Base-by-base conservation (phyloP, 768 basidiomycete genomes). In the Sutorius australiensis region DNA sequence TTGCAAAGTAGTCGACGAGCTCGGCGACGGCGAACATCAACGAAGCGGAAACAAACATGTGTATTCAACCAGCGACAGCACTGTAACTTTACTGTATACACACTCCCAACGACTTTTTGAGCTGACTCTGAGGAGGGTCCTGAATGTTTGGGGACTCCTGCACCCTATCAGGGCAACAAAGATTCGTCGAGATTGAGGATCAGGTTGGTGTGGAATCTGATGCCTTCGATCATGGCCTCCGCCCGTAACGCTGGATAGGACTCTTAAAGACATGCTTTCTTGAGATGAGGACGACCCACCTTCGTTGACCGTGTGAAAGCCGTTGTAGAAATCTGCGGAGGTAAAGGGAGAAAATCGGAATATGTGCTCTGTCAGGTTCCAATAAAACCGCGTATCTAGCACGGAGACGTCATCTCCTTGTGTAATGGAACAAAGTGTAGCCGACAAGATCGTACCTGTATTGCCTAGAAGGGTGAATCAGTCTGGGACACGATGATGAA, bases 131-230 rank as follows among this genome's bases (percentile, higher is more conserved):
- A 19, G 3, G 6, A 6, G 10, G 31, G 14, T 40, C 19, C 19
- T 14, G 11, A 3, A 24, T 40, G 14, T 3, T 30, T 16, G 30
- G 30, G 17, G 16, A 3, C 14, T 13, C 10, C 11, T 30, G 42
- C 30, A 30, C 21, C 7, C 19, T 38, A 10, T 61, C 41, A 62
- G 1, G 47, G 48, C 11, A 62, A 27, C 27, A 58, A 33, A 5
- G 78, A 71, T 61, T 87, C 85, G 56, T 87, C 86, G 3, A 75
- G 74, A 62, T 88, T 89, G 42, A 89, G 70, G 16, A 89, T 81
- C 21, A 87, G 69, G 16, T 78, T 78, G 3, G 77, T 71, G 62
- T 81, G 86, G 71, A 89, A 88, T n/a, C 80, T 75, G 42, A 87
- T 80, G 51, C 79, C 78, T 60, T 86, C 83, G 50, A 85, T 63